Percentiles rank a stretch among this genome's conserved stretches.
Evolutionary conservation across 805 yeast genomes (phyloP).

Genomic region (Wickerhamomyces mucosus): DNA sequence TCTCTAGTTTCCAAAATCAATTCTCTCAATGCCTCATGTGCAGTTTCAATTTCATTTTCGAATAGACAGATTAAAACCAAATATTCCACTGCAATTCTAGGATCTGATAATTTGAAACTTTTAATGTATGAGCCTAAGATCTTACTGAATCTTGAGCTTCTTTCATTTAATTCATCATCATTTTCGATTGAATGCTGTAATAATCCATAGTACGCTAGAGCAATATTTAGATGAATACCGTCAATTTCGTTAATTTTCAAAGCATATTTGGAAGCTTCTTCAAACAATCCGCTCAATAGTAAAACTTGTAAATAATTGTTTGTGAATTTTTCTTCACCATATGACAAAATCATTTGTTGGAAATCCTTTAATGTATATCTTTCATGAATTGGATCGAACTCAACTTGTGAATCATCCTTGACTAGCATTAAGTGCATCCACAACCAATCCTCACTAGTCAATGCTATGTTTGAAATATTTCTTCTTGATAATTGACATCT

Average conservation of each 20-base stretch:
- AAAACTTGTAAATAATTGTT: conserved; percentile 66
- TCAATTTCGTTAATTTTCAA: conserved; percentile 64
- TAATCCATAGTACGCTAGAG: conserved; percentile 64
- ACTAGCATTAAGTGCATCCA: conserved; percentile 85
- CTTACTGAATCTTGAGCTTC: conserved; percentile 42
- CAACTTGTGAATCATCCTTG: conserved; percentile 41
- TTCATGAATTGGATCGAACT: conserved; percentile 49
- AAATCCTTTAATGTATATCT: conserved; percentile 65
- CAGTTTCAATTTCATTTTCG: conserved; percentile 39
- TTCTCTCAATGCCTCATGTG: conserved; percentile 76
- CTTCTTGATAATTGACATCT: conserved; percentile 66
- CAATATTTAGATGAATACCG: conserved; percentile 83
- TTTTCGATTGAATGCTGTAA: conserved; percentile 35
- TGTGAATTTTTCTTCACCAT: conserved; percentile 67
- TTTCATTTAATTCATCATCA: conserved; percentile 23
- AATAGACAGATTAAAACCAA: conserved; percentile 58
- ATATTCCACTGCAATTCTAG: conserved; percentile 88
- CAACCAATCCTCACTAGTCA: conserved; percentile 90
- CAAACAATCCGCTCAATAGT: conserved; percentile 70
- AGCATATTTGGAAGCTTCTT: conserved; percentile 62
- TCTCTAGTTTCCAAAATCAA: conserved; percentile 81
- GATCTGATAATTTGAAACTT: conserved; percentile 76
- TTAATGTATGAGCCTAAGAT: conserved; percentile 74
- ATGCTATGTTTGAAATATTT: conserved; percentile 55
- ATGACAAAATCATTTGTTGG: conserved; percentile 58